phyloP scores from a whole-genome alignment of 176 grass and related monocot species.

The Bothriochloa decipiens region DNA sequence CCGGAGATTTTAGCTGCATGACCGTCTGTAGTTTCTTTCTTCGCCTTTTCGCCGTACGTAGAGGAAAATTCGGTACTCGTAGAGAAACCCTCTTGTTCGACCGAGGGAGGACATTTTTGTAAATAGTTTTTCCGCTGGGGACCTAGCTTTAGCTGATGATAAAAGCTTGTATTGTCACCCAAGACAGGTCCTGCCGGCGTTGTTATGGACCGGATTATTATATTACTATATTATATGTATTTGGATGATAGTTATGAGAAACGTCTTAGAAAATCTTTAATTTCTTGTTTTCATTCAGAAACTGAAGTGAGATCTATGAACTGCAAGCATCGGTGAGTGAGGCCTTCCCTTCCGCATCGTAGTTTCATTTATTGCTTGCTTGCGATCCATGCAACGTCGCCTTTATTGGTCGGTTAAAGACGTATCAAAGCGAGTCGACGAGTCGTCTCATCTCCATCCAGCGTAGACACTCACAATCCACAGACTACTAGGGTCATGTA shows the following conservation, averaged over 20 bases:
- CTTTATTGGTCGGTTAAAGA: conserved; percentile 32
- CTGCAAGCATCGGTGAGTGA: neutral
- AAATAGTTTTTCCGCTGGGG: conserved; percentile 66
- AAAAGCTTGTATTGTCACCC: conserved; percentile 37
- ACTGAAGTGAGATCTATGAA: conserved; percentile 11
- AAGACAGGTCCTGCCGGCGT: conserved; percentile 48
- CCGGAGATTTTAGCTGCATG: conserved; percentile 44
- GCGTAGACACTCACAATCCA: neutral
- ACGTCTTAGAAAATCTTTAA: neutral
- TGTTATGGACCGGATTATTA: conserved; percentile 44
- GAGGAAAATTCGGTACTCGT: conserved; percentile 6
- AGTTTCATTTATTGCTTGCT: conserved; percentile 9
- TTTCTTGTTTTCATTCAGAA: neutral
- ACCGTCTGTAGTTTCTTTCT: conserved; percentile 1
- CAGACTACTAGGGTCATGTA: neutral
- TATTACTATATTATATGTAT: conserved; percentile 24
- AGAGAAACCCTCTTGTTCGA: neutral
- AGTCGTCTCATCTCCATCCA: neutral
- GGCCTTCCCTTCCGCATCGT: neutral
- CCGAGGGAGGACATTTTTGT: conserved; percentile 37
- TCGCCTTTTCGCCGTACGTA: neutral
- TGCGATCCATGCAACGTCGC: conserved; percentile 42
- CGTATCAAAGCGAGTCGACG: neutral
- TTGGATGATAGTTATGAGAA: conserved; percentile 34
- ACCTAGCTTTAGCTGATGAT: conserved; percentile 19